phyloP scores from a whole-genome alignment of 2,329 filamentous ascomycete genomes.

The Davidsoniella virescens region DNA sequence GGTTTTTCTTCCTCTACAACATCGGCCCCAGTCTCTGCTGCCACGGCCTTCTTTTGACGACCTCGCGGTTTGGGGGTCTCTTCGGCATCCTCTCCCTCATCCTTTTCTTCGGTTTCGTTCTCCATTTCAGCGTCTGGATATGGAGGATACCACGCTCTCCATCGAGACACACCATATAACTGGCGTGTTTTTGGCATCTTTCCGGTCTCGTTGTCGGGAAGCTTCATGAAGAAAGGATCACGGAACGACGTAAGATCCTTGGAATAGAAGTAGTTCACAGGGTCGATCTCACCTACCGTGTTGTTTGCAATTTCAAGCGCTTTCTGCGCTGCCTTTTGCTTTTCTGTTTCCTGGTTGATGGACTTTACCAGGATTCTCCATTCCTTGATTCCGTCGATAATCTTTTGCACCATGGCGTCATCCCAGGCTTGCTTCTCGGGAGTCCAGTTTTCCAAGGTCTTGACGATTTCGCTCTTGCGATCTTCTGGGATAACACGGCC shows the following conservation, averaged over 20 bases:
- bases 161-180: conserved; percentile 2
- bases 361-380: background rate
- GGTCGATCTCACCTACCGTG: background rate
- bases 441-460: conserved; percentile 10
- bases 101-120: background rate
- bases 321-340: background rate
- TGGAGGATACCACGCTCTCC: background rate
- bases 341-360: background rate
- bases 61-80: background rate
- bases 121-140: background rate
- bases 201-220: conserved; percentile 11
- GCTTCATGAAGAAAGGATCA: conserved; percentile 3
- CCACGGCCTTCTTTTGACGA: background rate
- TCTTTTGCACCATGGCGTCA: background rate
- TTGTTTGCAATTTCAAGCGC: background rate
- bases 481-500: conserved; percentile 28
- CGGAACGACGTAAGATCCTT: conserved; percentile 1
- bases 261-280: conserved; percentile 3
- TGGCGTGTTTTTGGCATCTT: background rate
- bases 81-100: background rate
- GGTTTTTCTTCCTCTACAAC: background rate
- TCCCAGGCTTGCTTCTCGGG: conserved; percentile 1
- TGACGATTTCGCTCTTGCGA: conserved; percentile 24
- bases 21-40: background rate
- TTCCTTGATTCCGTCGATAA: conserved; percentile 1